Evolutionary conservation across 345 rosid genomes (phyloP).

Genomic region (Microcos paniculata): DNA sequence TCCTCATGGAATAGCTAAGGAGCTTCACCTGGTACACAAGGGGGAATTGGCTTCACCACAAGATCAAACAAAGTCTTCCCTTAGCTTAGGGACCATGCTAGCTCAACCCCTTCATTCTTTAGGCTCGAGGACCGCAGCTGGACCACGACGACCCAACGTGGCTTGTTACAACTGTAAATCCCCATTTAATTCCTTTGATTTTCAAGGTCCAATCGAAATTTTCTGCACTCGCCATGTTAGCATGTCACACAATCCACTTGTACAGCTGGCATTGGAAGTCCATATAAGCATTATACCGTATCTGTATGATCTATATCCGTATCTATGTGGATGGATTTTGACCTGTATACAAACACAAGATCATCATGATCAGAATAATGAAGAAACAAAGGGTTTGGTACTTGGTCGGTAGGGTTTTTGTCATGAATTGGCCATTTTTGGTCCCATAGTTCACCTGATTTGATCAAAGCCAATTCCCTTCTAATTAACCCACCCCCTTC

Average conservation of each 20-base stretch:
- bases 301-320: too few relatives aligned
- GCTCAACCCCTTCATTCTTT: neutral
- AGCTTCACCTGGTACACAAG: neutral
- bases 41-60: neutral
- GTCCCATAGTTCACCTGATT: neutral
- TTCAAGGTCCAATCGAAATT: neutral
- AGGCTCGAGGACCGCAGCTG: slow-evolving; percentile 22
- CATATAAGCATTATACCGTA: neutral
- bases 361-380: too few relatives aligned
- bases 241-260: neutral
- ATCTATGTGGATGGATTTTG: neutral
- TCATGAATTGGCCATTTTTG: neutral
- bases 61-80: neutral
- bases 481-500: neutral
- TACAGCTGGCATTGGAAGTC: neutral
- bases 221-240: neutral
- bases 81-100: slow-evolving; percentile 29
- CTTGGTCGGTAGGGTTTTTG: neutral
- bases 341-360: neutral
- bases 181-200: neutral
- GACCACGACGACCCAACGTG: slow-evolving; percentile 17
- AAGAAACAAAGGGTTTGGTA: neutral
- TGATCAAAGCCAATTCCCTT: neutral
- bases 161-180: neutral
- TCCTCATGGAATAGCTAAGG: slow-evolving; percentile 21